phyloP scores from a whole-genome alignment of 208 protist genomes.

The Crithidia sp. region DNA sequence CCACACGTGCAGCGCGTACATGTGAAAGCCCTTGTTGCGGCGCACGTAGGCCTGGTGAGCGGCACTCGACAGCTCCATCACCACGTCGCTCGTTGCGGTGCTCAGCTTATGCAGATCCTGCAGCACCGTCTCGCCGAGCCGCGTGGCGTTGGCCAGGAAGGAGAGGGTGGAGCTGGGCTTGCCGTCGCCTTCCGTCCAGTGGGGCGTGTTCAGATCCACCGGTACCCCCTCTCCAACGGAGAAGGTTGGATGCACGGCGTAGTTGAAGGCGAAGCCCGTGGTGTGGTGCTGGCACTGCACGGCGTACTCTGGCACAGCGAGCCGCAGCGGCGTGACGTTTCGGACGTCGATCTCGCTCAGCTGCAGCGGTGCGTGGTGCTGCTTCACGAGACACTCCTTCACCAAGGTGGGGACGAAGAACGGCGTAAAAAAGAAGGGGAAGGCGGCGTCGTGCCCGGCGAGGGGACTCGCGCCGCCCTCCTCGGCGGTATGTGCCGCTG shows the following conservation, averaged over 20 bases:
- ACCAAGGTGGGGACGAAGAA: conserved; percentile 26
- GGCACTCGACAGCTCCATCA: conserved; percentile 47
- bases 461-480: background rate
- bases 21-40: conserved; percentile 51
- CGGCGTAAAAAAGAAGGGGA: conserved; percentile 38
- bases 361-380: conserved; percentile 23
- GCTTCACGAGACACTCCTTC: conserved; percentile 23
- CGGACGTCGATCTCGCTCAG: conserved; percentile 27
- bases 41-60: conserved; percentile 36
- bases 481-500: background rate
- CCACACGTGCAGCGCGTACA: conserved; percentile 40
- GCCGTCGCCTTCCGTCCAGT: conserved; percentile 30
- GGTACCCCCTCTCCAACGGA: conserved; percentile 13
- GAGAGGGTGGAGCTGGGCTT: conserved; percentile 36
- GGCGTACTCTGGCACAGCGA: conserved; percentile 21
- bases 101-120: conserved; percentile 29
- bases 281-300: conserved; percentile 44
- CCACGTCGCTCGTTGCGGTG: conserved; percentile 26
- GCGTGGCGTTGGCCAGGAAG: conserved; percentile 43
- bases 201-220: conserved; percentile 20
- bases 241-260: conserved; percentile 32
- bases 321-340: conserved; percentile 25
- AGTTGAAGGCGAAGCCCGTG: conserved; percentile 40
- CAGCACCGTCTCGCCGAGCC: conserved; percentile 30
- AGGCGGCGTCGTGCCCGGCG: conserved; percentile 1